phyloP scores from a whole-genome alignment of 495 filamentous ascomycete genomes.

The Penicillium paradoxum region DNA sequence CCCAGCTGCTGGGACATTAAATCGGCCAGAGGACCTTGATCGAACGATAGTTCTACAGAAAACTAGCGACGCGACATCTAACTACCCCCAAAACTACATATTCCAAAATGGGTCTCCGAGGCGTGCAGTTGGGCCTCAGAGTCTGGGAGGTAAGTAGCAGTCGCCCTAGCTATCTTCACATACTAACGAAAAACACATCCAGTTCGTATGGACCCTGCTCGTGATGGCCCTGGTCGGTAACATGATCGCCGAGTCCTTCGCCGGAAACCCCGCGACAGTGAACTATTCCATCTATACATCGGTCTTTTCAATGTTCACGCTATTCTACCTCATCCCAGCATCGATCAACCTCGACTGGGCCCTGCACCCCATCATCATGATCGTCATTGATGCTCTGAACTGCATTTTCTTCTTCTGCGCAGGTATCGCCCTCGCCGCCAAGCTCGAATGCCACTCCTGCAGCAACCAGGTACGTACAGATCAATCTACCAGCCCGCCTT shows the following conservation, averaged over 20 bases:
- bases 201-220: constrained; percentile 66
- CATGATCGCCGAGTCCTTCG: constrained; percentile 54
- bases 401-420: constrained; percentile 61
- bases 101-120: constrained; percentile 25
- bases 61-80: not conserved
- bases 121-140: constrained; percentile 33
- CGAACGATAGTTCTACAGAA: no score
- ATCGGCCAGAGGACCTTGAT: no score
- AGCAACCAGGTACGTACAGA: constrained; percentile 50
- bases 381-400: constrained; percentile 56
- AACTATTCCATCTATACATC: constrained; percentile 65
- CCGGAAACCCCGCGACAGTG: constrained; percentile 49
- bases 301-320: constrained; percentile 60
- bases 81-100: not conserved
- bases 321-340: constrained; percentile 57
- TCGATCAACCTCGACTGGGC: constrained; percentile 45
- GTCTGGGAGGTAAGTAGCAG: constrained; percentile 34
- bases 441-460: constrained; percentile 56
- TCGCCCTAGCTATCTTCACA: not conserved
- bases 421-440: constrained; percentile 60
- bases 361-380: constrained; percentile 49
- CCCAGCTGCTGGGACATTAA: no score
- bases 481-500: not conserved
- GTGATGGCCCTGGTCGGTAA: constrained; percentile 63
- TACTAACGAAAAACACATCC: not conserved